phyloP scores from a whole-genome alignment of 2,329 filamentous ascomycete genomes.

The Fusarium nanum region DNA sequence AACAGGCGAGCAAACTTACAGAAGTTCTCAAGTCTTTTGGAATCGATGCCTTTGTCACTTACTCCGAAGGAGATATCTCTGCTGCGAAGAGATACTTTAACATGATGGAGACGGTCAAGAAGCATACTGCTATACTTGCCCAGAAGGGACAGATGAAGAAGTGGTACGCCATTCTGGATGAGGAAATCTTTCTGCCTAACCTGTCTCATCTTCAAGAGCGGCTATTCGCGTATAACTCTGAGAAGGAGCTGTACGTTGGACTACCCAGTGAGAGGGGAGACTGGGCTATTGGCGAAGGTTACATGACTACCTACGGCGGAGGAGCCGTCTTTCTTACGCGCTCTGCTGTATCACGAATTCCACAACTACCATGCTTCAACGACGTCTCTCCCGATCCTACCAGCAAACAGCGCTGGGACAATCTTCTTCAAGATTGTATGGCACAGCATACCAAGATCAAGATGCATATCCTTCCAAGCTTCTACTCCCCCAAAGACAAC shows the following conservation, averaged over 20 bases:
- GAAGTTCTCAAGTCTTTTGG: slow-evolving; percentile 50
- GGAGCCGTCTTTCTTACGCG: slow-evolving; percentile 58
- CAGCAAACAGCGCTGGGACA: slow-evolving; percentile 54
- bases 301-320: slow-evolving; percentile 57
- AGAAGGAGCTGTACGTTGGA: slow-evolving; percentile 55
- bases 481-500: slow-evolving; percentile 55
- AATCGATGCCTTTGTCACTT: slow-evolving; percentile 55
- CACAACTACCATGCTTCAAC: slow-evolving; percentile 54
- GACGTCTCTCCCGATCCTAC: slow-evolving; percentile 20
- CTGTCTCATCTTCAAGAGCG: slow-evolving; percentile 54
- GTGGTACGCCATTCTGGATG: slow-evolving; percentile 59
- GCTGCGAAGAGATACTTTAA: slow-evolving; percentile 53
- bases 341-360: slow-evolving; percentile 50
- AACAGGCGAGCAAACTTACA: slow-evolving; percentile 50
- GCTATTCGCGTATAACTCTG: slow-evolving; percentile 52
- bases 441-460: slow-evolving; percentile 49
- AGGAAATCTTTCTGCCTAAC: slow-evolving; percentile 60
- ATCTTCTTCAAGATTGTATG: slow-evolving; percentile 56
- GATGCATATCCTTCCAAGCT: slow-evolving; percentile 58
- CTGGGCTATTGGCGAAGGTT: slow-evolving; percentile 54
- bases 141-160: slow-evolving; percentile 53
- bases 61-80: slow-evolving; percentile 49
- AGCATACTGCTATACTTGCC: slow-evolving; percentile 50
- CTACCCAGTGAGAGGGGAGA: slow-evolving; percentile 58
- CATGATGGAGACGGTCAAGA: slow-evolving; percentile 51